Conservation (phyloP, 495 filamentous ascomycete species). For the Collariella sp. region DNA sequence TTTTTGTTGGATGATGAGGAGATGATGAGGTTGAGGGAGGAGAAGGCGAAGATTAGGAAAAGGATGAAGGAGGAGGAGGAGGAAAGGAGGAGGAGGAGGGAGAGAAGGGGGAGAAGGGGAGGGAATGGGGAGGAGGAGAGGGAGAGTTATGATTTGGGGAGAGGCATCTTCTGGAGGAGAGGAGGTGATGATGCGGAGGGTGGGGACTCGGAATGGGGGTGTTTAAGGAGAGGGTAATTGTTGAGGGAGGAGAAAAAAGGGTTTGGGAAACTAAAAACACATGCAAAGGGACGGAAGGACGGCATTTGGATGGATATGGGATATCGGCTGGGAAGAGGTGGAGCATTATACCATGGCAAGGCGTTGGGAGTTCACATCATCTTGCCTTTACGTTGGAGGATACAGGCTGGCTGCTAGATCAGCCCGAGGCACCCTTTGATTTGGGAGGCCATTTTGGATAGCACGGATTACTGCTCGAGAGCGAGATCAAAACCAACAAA, state of each 20-base stretch:
- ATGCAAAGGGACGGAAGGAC: background rate
- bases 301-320: background rate
- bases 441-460: too few species aligned
- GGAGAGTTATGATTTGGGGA: background rate
- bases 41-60: slow-evolving; percentile 16
- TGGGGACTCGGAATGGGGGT: background rate
- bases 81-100: background rate
- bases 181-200: slow-evolving; percentile 6
- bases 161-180: background rate
- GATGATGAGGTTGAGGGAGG: slow-evolving; percentile 15
- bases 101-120: background rate
- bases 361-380: slow-evolving; percentile 11
- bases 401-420: background rate
- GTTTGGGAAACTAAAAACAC: background rate
- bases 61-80: background rate
- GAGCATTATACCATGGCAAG: slow-evolving; percentile 23
- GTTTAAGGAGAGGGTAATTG: background rate
- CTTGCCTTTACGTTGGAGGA: background rate
- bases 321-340: background rate
- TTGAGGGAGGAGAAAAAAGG: background rate
- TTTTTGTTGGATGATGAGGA: slow-evolving; percentile 24
- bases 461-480: too few species aligned
- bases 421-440: too few species aligned
- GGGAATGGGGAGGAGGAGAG: background rate
- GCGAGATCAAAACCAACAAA: too few species aligned